Conservation (phyloP, 352 stramenopile genomes). For the Phytophthora boehmeriae region DNA sequence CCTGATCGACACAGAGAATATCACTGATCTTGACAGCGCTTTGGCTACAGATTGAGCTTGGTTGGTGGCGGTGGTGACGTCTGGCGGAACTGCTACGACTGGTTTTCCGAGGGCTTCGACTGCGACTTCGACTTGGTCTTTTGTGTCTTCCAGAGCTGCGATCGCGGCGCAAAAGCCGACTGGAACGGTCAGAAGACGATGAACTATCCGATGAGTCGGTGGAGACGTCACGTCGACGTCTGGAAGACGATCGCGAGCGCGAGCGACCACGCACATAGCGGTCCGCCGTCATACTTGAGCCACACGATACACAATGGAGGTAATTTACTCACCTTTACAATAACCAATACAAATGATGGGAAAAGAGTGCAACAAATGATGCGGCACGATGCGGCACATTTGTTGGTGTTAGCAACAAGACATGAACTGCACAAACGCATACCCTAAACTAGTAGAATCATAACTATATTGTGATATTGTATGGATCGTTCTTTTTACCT, state of each 20-base stretch:
- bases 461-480: no score
- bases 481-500: no score
- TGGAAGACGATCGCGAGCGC: constrained; percentile 8
- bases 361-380: no score
- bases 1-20: not conserved
- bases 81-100: constrained; percentile 1
- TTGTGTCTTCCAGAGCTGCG: constrained; percentile 7
- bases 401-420: no score
- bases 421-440: no score
- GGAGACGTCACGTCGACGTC: not conserved
- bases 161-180: constrained; percentile 8
- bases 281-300: constrained; percentile 12
- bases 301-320: not conserved
- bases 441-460: no score
- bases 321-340: not conserved
- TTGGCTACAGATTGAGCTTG: not conserved
- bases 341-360: not conserved
- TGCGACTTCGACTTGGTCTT: constrained; percentile 13
- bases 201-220: constrained; percentile 14
- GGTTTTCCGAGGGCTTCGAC: constrained; percentile 14
- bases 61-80: not conserved
- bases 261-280: constrained; percentile 20
- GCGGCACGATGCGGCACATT: no score
- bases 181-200: constrained; percentile 7
- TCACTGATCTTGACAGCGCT: not conserved